Percentiles rank a stretch among this genome's conserved stretches.
Evolutionary conservation across 1,139 yeast species (phyloP).

Genomic region (Kodamaea arcana): DNA sequence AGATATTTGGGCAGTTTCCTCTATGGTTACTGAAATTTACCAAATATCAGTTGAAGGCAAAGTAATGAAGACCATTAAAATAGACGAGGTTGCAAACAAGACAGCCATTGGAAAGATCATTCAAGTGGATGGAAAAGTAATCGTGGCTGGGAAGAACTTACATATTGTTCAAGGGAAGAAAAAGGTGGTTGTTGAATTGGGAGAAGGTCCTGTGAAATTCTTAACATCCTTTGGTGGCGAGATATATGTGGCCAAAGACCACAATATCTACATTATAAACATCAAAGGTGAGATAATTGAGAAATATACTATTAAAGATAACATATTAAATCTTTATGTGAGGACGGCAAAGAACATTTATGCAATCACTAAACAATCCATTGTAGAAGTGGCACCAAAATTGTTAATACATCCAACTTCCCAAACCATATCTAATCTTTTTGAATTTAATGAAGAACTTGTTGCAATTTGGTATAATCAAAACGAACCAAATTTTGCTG

Average conservation of each 20-base stretch:
- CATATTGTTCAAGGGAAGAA: slow-evolving; percentile 5
- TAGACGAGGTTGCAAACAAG: neutral
- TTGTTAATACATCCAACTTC: neutral
- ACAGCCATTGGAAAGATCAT: neutral
- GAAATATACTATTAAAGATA: neutral
- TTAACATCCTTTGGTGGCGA: neutral
- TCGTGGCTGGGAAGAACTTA: slow-evolving; percentile 8
- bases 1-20: slow-evolving; percentile 16
- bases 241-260: neutral
- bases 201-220: neutral
- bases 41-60: slow-evolving; percentile 11
- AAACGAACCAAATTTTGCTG: neutral
- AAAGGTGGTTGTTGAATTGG: neutral
- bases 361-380: slow-evolving; percentile 28
- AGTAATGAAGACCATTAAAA: slow-evolving; percentile 13
- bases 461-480: slow-evolving; percentile 32
- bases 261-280: neutral
- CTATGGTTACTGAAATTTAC: slow-evolving; percentile 14
- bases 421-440: neutral
- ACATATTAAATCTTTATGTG: slow-evolving; percentile 6
- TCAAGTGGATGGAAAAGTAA: neutral
- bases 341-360: slow-evolving; percentile 16
- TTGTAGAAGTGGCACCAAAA: slow-evolving; percentile 14
- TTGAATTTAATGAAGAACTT: slow-evolving; percentile 9
- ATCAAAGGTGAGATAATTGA: slow-evolving; percentile 5